Evolutionary conservation across 257 asterid genomes (phyloP).

Genomic region (Fraxinus pennsylvanica): DNA sequence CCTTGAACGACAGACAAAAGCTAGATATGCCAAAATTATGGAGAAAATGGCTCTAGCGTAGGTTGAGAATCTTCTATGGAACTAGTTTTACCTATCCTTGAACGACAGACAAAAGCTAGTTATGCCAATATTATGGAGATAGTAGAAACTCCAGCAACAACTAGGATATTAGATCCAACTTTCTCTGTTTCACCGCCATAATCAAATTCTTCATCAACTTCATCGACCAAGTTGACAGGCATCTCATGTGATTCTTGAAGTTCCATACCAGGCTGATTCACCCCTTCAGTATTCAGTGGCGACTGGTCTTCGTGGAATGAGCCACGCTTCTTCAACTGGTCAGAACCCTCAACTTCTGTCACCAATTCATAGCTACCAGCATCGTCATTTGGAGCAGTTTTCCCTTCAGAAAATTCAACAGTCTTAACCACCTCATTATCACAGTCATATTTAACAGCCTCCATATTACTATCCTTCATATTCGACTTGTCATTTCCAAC

Average conservation of each 20-base stretch:
- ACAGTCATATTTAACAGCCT: neutral
- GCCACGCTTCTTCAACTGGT: slow-evolving; percentile 24
- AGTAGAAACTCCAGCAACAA: slow-evolving; percentile 30
- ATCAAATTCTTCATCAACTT: slow-evolving; percentile 25
- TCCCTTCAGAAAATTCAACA: no score
- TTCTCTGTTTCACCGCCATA: slow-evolving; percentile 23
- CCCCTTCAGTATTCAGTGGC: neutral
- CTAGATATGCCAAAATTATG: slow-evolving; percentile 36
- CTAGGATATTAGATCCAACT: slow-evolving; percentile 20
- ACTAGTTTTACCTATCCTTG: slow-evolving; percentile 28
- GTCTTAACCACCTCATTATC: neutral
- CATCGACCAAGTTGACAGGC: slow-evolving; percentile 11
- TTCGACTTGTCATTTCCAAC: neutral
- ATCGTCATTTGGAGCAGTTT: slow-evolving; percentile 27
- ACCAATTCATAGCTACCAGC: slow-evolving; percentile 22
- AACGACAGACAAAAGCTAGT: slow-evolving; percentile 31
- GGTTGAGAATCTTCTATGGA: slow-evolving; percentile 26
- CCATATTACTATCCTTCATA: neutral
- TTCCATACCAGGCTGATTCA: slow-evolving; percentile 14
- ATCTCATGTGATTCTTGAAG: slow-evolving; percentile 25
- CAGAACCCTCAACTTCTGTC: slow-evolving; percentile 17
- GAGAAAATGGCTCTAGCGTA: slow-evolving; percentile 19
- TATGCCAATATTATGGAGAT: slow-evolving; percentile 31
- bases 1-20: slow-evolving; percentile 26
- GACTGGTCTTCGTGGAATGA: slow-evolving; percentile 20